A percentile compares a stretch with the other conserved stretches of the same genome.
Evolutionary conservation across 2,329 filamentous ascomycete genomes (phyloP).

Genomic region (Claviceps digitariae): DNA sequence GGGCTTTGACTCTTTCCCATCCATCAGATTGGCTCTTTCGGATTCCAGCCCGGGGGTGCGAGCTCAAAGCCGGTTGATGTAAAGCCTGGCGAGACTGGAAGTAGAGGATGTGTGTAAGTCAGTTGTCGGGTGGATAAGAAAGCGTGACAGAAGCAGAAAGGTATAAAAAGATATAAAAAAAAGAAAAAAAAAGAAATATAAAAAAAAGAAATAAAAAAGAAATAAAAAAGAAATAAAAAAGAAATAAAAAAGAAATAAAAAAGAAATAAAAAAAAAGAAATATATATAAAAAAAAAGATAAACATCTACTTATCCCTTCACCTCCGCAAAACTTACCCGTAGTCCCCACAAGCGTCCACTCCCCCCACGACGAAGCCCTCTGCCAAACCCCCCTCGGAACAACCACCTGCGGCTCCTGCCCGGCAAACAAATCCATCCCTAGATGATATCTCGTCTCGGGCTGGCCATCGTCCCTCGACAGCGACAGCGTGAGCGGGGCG

Average conservation of each 20-base stretch:
- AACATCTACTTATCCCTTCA: no score
- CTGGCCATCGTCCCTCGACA: slow-evolving; percentile 28
- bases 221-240: no score
- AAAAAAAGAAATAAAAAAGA: not conserved
- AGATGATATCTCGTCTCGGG: slow-evolving; percentile 15
- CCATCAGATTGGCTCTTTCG: not conserved
- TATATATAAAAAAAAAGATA: no score
- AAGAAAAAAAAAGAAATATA: no score
- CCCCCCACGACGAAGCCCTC: slow-evolving; percentile 19
- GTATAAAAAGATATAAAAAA: no score
- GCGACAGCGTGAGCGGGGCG: slow-evolving; percentile 30
- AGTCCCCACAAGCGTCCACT: slow-evolving; percentile 33
- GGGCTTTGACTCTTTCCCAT: not conserved
- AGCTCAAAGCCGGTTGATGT: not conserved
- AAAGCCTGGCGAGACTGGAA: not conserved
- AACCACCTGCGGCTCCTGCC: slow-evolving; percentile 28
- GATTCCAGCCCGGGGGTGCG: not conserved
- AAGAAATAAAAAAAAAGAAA: not conserved
- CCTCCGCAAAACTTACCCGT: slow-evolving; percentile 9
- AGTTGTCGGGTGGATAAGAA: not conserved
- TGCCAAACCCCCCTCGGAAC: slow-evolving; percentile 31
- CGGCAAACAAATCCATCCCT: slow-evolving; percentile 26
- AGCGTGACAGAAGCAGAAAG: no score
- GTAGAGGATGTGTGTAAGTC: not conserved
- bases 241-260: not conserved